These are phyloP conservation scores for Globisporangium alternatum DNA, from an alignment of 352 stramenopile species.

Conservation along the genomic window DNA sequence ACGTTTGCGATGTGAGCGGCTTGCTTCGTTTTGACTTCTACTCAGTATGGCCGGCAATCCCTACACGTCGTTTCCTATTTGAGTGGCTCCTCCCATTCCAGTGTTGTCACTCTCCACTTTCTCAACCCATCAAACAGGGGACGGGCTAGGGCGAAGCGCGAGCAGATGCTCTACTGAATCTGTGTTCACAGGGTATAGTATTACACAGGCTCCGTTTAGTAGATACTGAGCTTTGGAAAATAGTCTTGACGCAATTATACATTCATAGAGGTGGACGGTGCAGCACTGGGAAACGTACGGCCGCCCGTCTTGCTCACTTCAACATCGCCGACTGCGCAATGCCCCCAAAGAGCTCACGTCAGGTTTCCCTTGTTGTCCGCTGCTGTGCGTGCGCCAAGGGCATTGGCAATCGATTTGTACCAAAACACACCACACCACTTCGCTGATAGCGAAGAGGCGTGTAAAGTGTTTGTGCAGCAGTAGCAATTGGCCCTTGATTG, in stretches of 20 bases:
- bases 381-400: no score
- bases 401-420: no score
- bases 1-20: no score
- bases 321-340: conserved; percentile 5
- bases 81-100: background rate
- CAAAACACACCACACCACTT: no score
- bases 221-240: background rate
- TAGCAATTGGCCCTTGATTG: no score
- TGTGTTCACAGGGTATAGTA: background rate
- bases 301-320: background rate
- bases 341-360: background rate
- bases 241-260: conserved; percentile 12
- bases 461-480: no score
- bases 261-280: conserved; percentile 1
- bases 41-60: no score
- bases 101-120: conserved; percentile 10
- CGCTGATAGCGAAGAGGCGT: no score
- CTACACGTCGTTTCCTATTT: no score
- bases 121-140: conserved; percentile 12
- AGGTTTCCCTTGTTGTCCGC: background rate
- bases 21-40: no score
- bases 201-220: background rate
- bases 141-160: background rate
- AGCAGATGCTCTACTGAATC: background rate
- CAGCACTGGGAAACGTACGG: background rate